Percentiles rank a stretch among this genome's conserved stretches.
Evolutionary conservation across 768 basidiomycete genomes (phyloP).

Genomic region (Holtermannia corniformis): DNA sequence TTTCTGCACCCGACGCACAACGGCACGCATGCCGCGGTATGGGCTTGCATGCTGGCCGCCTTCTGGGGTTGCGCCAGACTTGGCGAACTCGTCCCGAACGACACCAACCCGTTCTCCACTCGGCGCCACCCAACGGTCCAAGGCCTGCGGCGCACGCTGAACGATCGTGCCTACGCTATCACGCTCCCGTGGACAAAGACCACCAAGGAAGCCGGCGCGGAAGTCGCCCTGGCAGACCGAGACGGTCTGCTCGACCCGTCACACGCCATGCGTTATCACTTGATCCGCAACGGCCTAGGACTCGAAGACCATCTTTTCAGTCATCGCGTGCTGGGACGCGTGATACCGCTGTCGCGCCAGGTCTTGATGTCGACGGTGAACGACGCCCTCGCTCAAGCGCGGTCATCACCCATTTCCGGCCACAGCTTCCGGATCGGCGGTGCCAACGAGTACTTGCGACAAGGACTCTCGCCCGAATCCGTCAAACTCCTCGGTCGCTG

Average conservation of each 20-base stretch:
- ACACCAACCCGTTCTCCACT: background rate
- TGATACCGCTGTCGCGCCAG: background rate
- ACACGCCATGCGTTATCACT: background rate
- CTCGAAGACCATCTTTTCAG: no score
- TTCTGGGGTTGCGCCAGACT: background rate
- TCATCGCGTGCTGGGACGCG: background rate
- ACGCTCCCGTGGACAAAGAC: background rate
- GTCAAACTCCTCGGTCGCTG: slow-evolving; percentile 14
- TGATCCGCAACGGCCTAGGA: no score
- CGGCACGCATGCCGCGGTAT: background rate
- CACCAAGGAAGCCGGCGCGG: background rate
- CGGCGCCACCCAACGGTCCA: background rate
- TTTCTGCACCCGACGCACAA: background rate
- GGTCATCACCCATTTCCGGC: background rate
- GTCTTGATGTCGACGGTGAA: background rate
- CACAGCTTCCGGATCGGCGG: slow-evolving; percentile 20
- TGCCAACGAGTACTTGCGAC: slow-evolving; percentile 7
- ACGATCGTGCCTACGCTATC: background rate
- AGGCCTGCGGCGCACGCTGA: background rate
- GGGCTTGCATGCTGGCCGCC: background rate
- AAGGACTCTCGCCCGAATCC: slow-evolving; percentile 1
- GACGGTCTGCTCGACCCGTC: background rate
- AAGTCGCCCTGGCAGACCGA: background rate
- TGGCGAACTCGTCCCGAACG: background rate
- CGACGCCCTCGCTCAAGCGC: background rate